Percentiles rank a stretch among this genome's conserved stretches.
Conservation (phyloP, 352 stramenopile genomes). For the Pythium diclinum region DNA sequence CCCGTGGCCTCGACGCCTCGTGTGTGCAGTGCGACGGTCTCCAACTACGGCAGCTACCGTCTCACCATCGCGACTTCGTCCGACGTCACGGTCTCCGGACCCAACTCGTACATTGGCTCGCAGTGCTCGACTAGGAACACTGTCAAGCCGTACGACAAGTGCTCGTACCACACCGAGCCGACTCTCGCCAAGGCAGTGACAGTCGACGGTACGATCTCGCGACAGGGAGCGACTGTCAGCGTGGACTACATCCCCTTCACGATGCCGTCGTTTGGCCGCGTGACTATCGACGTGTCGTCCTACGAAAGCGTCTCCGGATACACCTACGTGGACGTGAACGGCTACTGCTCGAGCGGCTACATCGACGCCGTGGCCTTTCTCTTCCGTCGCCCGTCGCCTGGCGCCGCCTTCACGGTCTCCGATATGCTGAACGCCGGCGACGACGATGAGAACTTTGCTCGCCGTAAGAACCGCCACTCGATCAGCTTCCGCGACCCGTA, state of each 20-base stretch:
- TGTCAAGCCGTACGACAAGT: constrained; percentile 37
- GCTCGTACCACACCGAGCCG: constrained; percentile 56
- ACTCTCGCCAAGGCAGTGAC: constrained; percentile 29
- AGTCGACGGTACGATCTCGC: constrained; percentile 56
- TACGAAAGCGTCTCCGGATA: constrained; percentile 40
- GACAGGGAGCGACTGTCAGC: constrained; percentile 35
- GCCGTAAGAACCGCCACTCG: constrained; percentile 42
- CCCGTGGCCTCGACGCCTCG: constrained; percentile 34
- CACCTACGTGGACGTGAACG: constrained; percentile 58
- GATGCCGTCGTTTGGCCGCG: constrained; percentile 41
- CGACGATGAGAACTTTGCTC: constrained; percentile 61
- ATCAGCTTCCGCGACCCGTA: constrained; percentile 77
- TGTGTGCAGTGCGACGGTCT: constrained; percentile 44
- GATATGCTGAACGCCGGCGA: constrained; percentile 56
- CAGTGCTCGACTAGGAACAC: constrained; percentile 39
- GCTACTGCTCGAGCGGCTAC: constrained; percentile 57
- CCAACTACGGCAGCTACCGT: constrained; percentile 69
- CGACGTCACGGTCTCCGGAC: constrained; percentile 30
- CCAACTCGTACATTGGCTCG: constrained; percentile 59
- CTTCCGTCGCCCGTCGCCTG: constrained; percentile 36
- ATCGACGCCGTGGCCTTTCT: constrained; percentile 63
- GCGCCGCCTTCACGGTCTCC: constrained; percentile 27
- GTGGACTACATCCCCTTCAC: constrained; percentile 65
- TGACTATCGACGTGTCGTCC: constrained; percentile 58
- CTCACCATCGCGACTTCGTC: constrained; percentile 46